Evolutionary conservation across 352 stramenopile species (phyloP).

Genomic region (Thalassiosira livingstoniorum): DNA sequence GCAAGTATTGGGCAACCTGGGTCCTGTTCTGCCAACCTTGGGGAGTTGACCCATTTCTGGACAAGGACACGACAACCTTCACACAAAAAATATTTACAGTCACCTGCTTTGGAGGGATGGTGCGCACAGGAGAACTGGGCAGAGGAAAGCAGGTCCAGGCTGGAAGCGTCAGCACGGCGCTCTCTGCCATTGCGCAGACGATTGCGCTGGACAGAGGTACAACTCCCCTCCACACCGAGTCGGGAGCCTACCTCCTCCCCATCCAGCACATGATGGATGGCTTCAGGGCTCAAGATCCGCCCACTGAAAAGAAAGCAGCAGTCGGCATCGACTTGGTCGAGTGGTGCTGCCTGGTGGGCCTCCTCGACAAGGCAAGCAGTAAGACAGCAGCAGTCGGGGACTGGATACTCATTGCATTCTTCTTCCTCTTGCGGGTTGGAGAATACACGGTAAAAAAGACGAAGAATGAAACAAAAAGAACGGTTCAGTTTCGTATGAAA

Average conservation of each 20-base stretch:
- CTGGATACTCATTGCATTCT: constrained; percentile 32
- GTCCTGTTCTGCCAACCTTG: neutral
- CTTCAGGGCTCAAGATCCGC: constrained; percentile 18
- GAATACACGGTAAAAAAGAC: constrained; percentile 48
- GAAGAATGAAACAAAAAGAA: constrained; percentile 22
- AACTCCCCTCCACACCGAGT: constrained; percentile 5
- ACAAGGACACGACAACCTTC: neutral
- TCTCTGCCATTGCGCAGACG: constrained; percentile 36
- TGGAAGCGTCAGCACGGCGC: constrained; percentile 13
- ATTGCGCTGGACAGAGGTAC: constrained; percentile 20
- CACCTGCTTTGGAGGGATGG: neutral
- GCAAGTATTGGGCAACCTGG: constrained; percentile 7
- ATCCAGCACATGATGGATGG: constrained; percentile 18
- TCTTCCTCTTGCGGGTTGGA: constrained; percentile 39
- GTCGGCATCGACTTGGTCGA: constrained; percentile 24
- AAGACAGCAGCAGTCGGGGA: constrained; percentile 1
- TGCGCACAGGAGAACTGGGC: neutral
- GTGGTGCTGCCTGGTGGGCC: neutral
- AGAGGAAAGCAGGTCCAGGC: constrained; percentile 9
- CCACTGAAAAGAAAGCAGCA: constrained; percentile 31
- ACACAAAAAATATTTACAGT: neutral
- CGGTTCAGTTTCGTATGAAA: constrained; percentile 16
- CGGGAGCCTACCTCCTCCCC: neutral
- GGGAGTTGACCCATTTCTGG: constrained; percentile 30
- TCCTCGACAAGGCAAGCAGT: neutral